Conservation (phyloP, 225 moss, liverwort and hornwort species). For the Asterella californica region DNA sequence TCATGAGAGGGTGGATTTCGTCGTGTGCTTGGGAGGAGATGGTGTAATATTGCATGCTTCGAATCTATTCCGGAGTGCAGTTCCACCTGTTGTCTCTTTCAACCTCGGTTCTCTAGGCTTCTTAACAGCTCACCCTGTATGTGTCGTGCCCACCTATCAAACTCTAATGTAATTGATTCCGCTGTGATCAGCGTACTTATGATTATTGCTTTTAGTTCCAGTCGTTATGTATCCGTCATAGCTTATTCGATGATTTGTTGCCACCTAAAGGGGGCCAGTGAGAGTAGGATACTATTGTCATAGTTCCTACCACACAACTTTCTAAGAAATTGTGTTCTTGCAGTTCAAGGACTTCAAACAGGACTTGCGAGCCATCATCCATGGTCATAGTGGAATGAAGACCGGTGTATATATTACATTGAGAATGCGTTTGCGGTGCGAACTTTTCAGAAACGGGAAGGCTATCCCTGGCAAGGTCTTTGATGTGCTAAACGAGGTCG, state of each 20-base stretch:
- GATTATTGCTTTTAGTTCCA: neutral
- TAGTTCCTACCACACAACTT: neutral
- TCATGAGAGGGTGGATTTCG: constrained; percentile 91
- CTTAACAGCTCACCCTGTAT: constrained; percentile 68
- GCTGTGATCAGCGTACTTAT: neutral
- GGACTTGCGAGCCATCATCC: constrained; percentile 72
- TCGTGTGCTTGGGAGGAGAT: constrained; percentile 89
- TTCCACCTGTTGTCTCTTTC: constrained; percentile 92
- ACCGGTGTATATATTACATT: constrained; percentile 91
- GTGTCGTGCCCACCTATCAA: constrained; percentile 6
- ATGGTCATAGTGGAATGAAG: constrained; percentile 62
- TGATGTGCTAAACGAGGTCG: constrained; percentile 93
- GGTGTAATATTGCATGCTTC: constrained; percentile 91
- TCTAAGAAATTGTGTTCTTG: neutral
- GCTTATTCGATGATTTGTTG: neutral
- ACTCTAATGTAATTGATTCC: neutral
- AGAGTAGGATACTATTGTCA: neutral
- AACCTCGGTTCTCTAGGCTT: constrained; percentile 92
- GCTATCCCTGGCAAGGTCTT: constrained; percentile 85
- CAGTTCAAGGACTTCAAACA: constrained; percentile 60
- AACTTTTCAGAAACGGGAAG: constrained; percentile 72
- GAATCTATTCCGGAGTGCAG: constrained; percentile 82
- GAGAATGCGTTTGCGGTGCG: constrained; percentile 87
- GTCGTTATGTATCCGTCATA: too few species aligned
- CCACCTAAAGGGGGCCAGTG: neutral